phyloP scores from a whole-genome alignment of 2,329 filamentous ascomycete species.

The Gnomoniopsis smithogilvyi region DNA sequence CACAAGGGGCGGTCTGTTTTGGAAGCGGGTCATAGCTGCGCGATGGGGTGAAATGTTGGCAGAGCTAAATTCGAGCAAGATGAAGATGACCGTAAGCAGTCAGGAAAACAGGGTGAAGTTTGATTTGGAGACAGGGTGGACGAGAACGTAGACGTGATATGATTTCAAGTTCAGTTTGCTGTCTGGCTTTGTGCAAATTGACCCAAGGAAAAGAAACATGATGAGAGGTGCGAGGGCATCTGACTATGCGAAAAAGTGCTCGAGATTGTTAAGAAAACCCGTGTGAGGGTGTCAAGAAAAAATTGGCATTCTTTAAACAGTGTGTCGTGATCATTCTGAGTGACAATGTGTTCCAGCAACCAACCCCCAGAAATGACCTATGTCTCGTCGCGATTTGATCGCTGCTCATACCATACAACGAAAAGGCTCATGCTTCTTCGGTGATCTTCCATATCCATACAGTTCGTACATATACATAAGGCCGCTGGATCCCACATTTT shows the following conservation, averaged over 20 bases:
- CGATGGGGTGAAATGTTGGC: too few relatives aligned
- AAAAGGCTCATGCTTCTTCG: neutral
- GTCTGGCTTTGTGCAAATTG: too few relatives aligned
- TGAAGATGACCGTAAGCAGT: too few relatives aligned
- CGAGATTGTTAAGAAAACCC: neutral
- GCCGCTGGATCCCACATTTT: neutral
- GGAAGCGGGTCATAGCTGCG: too few relatives aligned
- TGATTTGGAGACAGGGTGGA: too few relatives aligned
- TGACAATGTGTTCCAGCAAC: slow-evolving; percentile 3
- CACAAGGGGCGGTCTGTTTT: too few relatives aligned
- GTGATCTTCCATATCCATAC: slow-evolving; percentile 2
- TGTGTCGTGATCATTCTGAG: slow-evolving; percentile 3
- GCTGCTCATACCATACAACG: neutral
- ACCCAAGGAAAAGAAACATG: too few relatives aligned
- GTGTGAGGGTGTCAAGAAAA: neutral
- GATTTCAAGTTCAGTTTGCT: too few relatives aligned
- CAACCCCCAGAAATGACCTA: neutral
- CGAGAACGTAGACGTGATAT: too few relatives aligned
- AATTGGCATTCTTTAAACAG: neutral
- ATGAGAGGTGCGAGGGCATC: too few relatives aligned
- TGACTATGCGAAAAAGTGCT: neutral
- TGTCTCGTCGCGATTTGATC: neutral
- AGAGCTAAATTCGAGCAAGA: too few relatives aligned
- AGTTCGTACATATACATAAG: slow-evolving; percentile 19
- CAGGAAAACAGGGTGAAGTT: too few relatives aligned